Percentiles rank a stretch among this genome's conserved stretches.
Conservation (phyloP, 2,329 filamentous ascomycete species). For the Sporothrix sp. region DNA sequence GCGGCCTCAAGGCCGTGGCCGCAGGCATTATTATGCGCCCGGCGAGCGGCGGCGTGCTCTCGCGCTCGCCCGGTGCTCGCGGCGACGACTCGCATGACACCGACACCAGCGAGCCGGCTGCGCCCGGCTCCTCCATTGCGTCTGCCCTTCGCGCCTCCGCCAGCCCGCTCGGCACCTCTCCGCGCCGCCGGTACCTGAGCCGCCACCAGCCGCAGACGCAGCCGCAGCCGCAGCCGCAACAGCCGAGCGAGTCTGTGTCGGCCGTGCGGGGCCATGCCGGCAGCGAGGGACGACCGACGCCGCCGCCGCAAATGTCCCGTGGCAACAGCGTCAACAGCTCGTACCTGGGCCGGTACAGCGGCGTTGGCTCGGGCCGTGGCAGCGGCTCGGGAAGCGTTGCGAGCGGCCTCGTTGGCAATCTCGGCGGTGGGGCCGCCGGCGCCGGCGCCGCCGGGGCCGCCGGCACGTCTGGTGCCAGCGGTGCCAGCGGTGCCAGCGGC, state of each 20-base stretch:
- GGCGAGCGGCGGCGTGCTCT: conserved; percentile 8
- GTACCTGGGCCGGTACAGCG: conserved; percentile 20
- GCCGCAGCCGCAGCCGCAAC: background rate
- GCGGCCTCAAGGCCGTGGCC: background rate
- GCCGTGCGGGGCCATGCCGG: conserved; percentile 5
- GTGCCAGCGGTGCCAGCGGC: conserved; percentile 19
- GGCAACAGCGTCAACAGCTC: conserved; percentile 38
- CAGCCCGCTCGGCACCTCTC: background rate
- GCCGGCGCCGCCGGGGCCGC: conserved; percentile 22
- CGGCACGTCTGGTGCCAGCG: background rate
- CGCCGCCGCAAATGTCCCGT: conserved; percentile 35
- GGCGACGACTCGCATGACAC: background rate
- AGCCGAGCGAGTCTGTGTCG: background rate
- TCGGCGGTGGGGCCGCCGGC: conserved; percentile 24
- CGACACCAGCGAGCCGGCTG: conserved; percentile 4
- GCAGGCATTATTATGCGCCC: conserved; percentile 8
- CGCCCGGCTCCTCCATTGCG: too few relatives aligned
- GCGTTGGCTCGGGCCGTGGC: conserved; percentile 12
- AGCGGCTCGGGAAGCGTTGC: conserved; percentile 33
- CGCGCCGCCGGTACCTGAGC: conserved; percentile 16
- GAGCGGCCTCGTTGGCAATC: conserved; percentile 45
- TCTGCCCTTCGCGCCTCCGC: background rate
- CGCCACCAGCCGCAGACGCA: conserved; percentile 5
- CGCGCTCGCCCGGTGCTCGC: background rate
- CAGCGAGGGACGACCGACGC: conserved; percentile 26